Percentiles rank a stretch among this genome's conserved stretches.
These are phyloP conservation scores for Magnusiomyces ingens DNA, from an alignment of 1,139 yeast species.

Conservation along the genomic window DNA sequence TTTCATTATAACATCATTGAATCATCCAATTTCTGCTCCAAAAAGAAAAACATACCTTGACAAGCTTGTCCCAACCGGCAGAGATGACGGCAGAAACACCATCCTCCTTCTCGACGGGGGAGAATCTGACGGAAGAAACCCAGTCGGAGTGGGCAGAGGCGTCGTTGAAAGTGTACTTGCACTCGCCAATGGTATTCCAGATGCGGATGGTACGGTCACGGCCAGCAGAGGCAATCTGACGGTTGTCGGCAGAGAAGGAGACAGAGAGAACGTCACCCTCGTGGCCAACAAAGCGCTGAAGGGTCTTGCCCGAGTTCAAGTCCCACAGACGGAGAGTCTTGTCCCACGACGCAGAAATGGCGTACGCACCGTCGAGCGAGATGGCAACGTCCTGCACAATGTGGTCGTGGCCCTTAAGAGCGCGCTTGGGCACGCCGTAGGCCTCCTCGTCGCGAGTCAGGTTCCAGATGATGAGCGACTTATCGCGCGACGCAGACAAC, in stretches of 20 bases:
- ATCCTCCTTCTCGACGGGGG: conserved; percentile 56
- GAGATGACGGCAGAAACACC: conserved; percentile 68
- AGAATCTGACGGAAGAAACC: conserved; percentile 97
- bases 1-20: conserved; percentile 41
- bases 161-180: conserved; percentile 76
- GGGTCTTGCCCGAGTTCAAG: conserved; percentile 88
- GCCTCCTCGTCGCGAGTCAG: conserved; percentile 95
- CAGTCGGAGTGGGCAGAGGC: conserved; percentile 92
- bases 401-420: conserved; percentile 98
- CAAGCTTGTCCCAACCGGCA: conserved; percentile 98
- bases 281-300: conserved; percentile 98
- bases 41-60: conserved; percentile 74
- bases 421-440: conserved; percentile 97
- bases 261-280: conserved; percentile 95
- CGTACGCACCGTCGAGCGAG: conserved; percentile 98
- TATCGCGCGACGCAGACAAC: conserved; percentile 98
- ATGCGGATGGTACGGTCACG: conserved; percentile 99
- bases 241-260: conserved; percentile 92
- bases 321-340: conserved; percentile 99
- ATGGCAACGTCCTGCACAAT: conserved; percentile 97
- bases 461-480: conserved; percentile 97
- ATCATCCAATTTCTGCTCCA: conserved; percentile 2
- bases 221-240: conserved; percentile 98
- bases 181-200: conserved; percentile 99
- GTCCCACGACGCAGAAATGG: conserved; percentile 99